Conservation (phyloP, 306 rosid genomes). For the Gastrolobium villosum region DNA sequence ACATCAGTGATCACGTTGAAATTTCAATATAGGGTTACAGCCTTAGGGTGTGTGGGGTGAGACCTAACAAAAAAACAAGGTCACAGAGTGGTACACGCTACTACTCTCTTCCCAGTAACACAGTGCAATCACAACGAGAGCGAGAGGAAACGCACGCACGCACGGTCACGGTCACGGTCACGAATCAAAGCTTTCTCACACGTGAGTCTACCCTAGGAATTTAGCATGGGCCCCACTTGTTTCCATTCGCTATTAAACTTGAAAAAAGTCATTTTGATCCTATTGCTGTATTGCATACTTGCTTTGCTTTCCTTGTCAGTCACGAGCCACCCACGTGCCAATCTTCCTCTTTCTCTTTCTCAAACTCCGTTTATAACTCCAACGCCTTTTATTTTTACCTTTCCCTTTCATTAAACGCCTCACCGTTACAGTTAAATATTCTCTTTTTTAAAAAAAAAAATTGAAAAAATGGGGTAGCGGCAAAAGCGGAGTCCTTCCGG, state of each 20-base stretch:
- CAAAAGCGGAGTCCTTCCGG: conserved; percentile 55
- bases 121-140: background rate
- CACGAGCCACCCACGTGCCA: conserved; percentile 46
- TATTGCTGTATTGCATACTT: background rate
- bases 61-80: background rate
- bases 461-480: background rate
- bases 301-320: conserved; percentile 19
- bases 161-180: conserved; percentile 35
- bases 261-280: conserved; percentile 25
- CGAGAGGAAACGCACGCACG: background rate
- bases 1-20: background rate
- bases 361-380: conserved; percentile 33
- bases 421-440: background rate
- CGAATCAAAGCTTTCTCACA: conserved; percentile 40
- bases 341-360: background rate
- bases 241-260: background rate
- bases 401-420: conserved; percentile 8
- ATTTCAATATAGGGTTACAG: too few relatives aligned
- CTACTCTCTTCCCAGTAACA: background rate
- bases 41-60: conserved; percentile 7
- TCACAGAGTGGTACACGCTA: background rate
- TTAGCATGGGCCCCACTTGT: background rate
- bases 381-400: conserved; percentile 6
- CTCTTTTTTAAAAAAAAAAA: background rate
- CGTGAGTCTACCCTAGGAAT: conserved; percentile 41